Evolutionary conservation across 495 filamentous ascomycete genomes (phyloP).

Genomic region (Hypoxylon fuscum): DNA sequence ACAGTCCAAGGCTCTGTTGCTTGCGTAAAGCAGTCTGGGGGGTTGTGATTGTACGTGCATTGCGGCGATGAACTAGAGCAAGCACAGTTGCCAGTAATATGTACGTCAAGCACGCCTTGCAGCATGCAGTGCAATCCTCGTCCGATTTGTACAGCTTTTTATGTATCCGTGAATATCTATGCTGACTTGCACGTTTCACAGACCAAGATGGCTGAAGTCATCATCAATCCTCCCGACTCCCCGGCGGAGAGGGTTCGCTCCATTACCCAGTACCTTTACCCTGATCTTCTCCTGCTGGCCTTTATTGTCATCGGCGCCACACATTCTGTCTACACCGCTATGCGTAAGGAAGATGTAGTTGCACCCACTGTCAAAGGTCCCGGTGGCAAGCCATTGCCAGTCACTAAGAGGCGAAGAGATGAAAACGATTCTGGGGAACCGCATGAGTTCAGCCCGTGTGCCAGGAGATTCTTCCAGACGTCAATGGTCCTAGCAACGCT

Average conservation of each 20-base stretch:
- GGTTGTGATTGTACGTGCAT: constrained; percentile 40
- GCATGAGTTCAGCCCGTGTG: constrained; percentile 62
- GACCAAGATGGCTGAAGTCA: constrained; percentile 45
- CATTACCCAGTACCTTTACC: constrained; percentile 54
- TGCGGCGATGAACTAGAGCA: constrained; percentile 43
- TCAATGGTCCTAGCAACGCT: constrained; percentile 71
- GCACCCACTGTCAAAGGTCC: constrained; percentile 64
- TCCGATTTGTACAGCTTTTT: constrained; percentile 38
- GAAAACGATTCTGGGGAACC: constrained; percentile 43
- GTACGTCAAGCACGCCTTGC: constrained; percentile 49
- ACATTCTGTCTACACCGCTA: constrained; percentile 55
- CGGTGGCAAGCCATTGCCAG: constrained; percentile 81
- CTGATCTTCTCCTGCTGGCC: constrained; percentile 52
- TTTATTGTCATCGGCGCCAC: constrained; percentile 54
- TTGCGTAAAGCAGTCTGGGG: constrained; percentile 39
- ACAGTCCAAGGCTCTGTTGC: constrained; percentile 29
- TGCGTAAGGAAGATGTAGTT: constrained; percentile 52
- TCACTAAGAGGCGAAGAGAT: constrained; percentile 58
- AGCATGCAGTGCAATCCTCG: constrained; percentile 48
- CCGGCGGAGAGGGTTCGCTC: constrained; percentile 47
- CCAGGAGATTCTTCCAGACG: constrained; percentile 77
- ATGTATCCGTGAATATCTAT: constrained; percentile 25
- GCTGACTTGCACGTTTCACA: constrained; percentile 38
- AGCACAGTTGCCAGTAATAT: constrained; percentile 43
- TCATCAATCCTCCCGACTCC: constrained; percentile 42